Percentiles rank a stretch among this genome's conserved stretches.
Evolutionary conservation across 139 green algal species (phyloP).

Genomic region (Coelastrella sp.): DNA sequence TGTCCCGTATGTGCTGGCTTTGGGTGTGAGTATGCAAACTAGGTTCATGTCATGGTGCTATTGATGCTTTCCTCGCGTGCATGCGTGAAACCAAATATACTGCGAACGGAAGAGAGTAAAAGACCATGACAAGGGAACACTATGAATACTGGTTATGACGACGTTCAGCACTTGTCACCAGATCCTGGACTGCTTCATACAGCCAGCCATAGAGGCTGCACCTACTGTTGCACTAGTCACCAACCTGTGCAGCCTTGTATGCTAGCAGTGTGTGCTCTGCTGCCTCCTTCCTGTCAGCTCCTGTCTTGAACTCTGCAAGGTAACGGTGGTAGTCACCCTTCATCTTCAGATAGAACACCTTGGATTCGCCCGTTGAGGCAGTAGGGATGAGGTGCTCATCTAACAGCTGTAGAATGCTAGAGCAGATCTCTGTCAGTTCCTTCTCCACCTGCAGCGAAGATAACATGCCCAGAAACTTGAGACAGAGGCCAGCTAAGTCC

Average conservation of each 20-base stretch:
- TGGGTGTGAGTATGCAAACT: background rate
- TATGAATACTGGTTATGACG: too few species aligned
- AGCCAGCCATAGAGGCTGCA: background rate
- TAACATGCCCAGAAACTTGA: too few species aligned
- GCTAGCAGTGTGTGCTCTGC: slow-evolving; percentile 94
- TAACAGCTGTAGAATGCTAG: slow-evolving; percentile 92
- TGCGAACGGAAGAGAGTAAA: too few species aligned
- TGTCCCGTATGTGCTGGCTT: background rate
- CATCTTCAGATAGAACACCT: slow-evolving; percentile 98
- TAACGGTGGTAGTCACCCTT: slow-evolving; percentile 99
- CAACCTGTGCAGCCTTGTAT: slow-evolving; percentile 95
- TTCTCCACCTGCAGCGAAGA: slow-evolving; percentile 88
- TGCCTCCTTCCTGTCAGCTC: slow-evolving; percentile 89
- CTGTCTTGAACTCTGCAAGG: slow-evolving; percentile 98
- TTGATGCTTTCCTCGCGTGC: too few species aligned
- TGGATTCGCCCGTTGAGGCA: slow-evolving; percentile 92
- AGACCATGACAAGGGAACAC: too few species aligned
- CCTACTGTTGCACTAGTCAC: background rate
- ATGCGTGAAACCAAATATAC: too few species aligned
- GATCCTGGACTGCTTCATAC: too few species aligned
- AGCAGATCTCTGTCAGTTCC: slow-evolving; percentile 92
- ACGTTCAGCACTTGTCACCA: too few species aligned
- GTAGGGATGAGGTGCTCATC: slow-evolving; percentile 96
- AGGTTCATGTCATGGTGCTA: too few species aligned
- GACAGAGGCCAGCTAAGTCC: too few species aligned